Base-by-base conservation (phyloP, 257 asterid species). In the Scutellaria baicalensis region DNA sequence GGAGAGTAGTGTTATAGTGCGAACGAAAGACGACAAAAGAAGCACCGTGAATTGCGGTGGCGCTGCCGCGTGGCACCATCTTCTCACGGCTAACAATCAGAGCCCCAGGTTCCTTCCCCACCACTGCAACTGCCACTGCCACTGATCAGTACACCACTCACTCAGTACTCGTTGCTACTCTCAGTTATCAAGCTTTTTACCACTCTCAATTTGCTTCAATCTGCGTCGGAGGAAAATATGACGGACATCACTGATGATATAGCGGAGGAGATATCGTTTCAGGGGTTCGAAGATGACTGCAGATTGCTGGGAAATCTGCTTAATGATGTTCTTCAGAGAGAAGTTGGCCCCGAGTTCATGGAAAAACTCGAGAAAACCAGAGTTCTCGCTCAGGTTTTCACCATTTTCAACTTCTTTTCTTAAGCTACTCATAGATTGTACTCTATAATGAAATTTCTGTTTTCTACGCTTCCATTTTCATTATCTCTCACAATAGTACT, bases 201-300 rank as follows among this genome's bases (percentile, higher is more conserved):
- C 58, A 54, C 59, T 20, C 59, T 50, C 45, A 6, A 23, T n/a
- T 35, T 12, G 33, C 60, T 8, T 16, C 48, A 8, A 40, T 43
- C 12, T 6, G 9, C 43, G 23, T 17, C 14, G 50, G 12, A 14
- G 48, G 39, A 6, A 35, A 78, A 4, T 51, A 92, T 93, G 97
- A 84, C 97, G 74, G 99, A 93, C 50, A 83, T 86, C 31, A 93
- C 97, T 6, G 99, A 93, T 75, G 99, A 91, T 67, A 86, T 93
- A 71, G 96, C 96, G 1, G 99, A 93, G 80, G 99, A 93, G 68
- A 89, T 91, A 52, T 91, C 96, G 70, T 87, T 89, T 42, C 97
- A 85, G 77, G 88, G 96, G 47, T 93, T 84, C 72, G 99, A 93
- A 55, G 99, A 93, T 81, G 97, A 91, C 78, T 93, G 88, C 69